Base-by-base conservation (phyloP, 2,329 filamentous ascomycete genomes). In the Pestalotiopsis sp. region DNA sequence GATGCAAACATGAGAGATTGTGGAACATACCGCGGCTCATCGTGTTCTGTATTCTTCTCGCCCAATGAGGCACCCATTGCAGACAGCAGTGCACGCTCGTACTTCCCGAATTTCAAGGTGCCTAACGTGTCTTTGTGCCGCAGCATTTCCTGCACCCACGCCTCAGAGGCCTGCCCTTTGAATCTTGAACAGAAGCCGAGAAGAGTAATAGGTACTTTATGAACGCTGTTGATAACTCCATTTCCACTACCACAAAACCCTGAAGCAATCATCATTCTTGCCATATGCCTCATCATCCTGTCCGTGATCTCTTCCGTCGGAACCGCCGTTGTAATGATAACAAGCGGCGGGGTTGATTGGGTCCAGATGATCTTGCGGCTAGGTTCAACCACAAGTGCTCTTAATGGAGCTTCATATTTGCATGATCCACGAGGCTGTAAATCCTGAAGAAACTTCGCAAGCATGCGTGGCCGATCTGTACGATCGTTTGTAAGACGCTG, bases 261-360 rank as follows among this genome's bases (percentile, higher is more conserved):
- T n/a, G n/a, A n/a, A n/a, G n/a, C n/a, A n/a, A n/a, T n/a, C n/a
- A n/a, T n/a, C n/a, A n/a, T 23, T 23, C 23, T 3, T 23, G 23
- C 23, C 23, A 23, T 23, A 23, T 23, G 4, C 20, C 45, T 6
- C 45, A 52, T 4, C 5, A 3, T 52, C 1, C 17, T 7, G 9
- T 52, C 45, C n/a, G 45, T 7, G 2, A 52, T 52, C 13, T 52
- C 45, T 14, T 1, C 13, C 3, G 17, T n/a, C 7, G 45, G 45
- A 20, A 2, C 4, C 45, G 45, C 45, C n/a, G 45, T 52, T 20
- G 45, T 9, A 5, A 20, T 3, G 4, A 17, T 11, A 7, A 3
- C 45, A n/a, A 52, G 3, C 1, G n/a, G 45, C 3, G 17, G 3
- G 4, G 1, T 9, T 17, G 3, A 1, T 7, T 0, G 1, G 1